phyloP scores from a whole-genome alignment of 2,329 filamentous ascomycete species.

The Botrytis fragariae region DNA sequence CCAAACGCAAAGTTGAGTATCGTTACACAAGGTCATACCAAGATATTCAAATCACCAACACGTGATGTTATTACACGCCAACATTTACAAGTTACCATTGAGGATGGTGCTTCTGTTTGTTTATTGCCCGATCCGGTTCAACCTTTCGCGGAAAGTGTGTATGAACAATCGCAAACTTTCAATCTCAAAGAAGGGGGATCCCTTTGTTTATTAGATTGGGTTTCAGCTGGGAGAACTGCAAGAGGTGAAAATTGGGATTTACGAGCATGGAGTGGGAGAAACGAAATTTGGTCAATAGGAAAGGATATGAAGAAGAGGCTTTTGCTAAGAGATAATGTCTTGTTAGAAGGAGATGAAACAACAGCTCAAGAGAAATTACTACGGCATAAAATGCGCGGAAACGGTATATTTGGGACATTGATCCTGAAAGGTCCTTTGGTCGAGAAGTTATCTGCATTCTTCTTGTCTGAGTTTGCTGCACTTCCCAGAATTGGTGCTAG shows the following conservation, averaged over 20 bases:
- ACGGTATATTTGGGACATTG: slow-evolving; percentile 79
- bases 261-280: slow-evolving; percentile 73
- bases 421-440: slow-evolving; percentile 75
- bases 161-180: slow-evolving; percentile 82
- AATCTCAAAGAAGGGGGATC: slow-evolving; percentile 55
- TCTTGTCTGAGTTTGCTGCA: slow-evolving; percentile 73
- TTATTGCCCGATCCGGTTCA: slow-evolving; percentile 89
- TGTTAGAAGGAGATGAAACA: slow-evolving; percentile 60
- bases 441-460: slow-evolving; percentile 65
- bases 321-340: slow-evolving; percentile 80
- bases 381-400: slow-evolving; percentile 65
- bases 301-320: slow-evolving; percentile 53
- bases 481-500: slow-evolving; percentile 79
- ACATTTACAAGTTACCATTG: slow-evolving; percentile 51
- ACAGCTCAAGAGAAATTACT: slow-evolving; percentile 43
- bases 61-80: slow-evolving; percentile 57
- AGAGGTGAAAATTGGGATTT: slow-evolving; percentile 89
- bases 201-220: slow-evolving; percentile 89
- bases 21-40: slow-evolving; percentile 79
- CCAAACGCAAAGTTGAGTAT: slow-evolving; percentile 63
- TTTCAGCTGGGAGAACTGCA: slow-evolving; percentile 80
- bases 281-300: slow-evolving; percentile 71
- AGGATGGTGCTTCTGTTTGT: slow-evolving; percentile 54
- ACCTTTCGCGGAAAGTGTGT: slow-evolving; percentile 80
- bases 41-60: slow-evolving; percentile 80